A percentile compares a stretch with the other conserved stretches of the same genome.
Conservation (phyloP, 192 early-diverging fungal species). For the Backusella mclennaniae region DNA sequence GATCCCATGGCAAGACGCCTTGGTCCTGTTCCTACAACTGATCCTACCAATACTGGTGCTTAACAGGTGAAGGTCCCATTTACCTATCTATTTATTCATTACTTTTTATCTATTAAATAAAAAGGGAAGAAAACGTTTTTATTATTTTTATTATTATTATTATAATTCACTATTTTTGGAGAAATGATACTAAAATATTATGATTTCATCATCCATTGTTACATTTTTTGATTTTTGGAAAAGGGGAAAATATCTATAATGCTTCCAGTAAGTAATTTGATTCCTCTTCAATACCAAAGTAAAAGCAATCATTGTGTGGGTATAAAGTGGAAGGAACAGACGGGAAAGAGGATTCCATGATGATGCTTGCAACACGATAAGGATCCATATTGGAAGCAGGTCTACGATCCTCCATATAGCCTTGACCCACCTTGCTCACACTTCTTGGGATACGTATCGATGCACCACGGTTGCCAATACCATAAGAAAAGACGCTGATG, state of each 20-base stretch:
- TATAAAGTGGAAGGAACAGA: not conserved
- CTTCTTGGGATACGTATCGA: slow-evolving; percentile 58
- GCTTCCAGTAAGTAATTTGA: not conserved
- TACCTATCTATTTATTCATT: not conserved
- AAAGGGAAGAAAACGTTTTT: not conserved
- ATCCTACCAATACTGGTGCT: slow-evolving; percentile 24
- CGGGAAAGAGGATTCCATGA: slow-evolving; percentile 43
- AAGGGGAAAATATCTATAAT: not conserved
- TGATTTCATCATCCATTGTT: not conserved
- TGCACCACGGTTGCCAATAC: slow-evolving; percentile 54
- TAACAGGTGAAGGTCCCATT: not conserved
- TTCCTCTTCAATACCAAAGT: not conserved
- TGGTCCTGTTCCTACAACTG: slow-evolving; percentile 7
- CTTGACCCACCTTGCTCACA: slow-evolving; percentile 44
- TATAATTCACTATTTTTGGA: not conserved
- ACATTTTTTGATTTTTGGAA: not conserved
- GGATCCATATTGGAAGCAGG: slow-evolving; percentile 59
- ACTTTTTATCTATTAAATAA: not conserved
- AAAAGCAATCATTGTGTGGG: not conserved
- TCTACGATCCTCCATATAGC: slow-evolving; percentile 54
- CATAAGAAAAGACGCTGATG: slow-evolving; percentile 47
- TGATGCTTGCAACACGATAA: slow-evolving; percentile 49
- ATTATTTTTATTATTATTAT: not conserved
- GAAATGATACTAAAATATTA: not conserved
- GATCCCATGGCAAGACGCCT: slow-evolving; percentile 17